A percentile compares a stretch with the other conserved stretches of the same genome.
phyloP scores from a whole-genome alignment of 139 green algal genomes.

The Marvania coccoides region DNA sequence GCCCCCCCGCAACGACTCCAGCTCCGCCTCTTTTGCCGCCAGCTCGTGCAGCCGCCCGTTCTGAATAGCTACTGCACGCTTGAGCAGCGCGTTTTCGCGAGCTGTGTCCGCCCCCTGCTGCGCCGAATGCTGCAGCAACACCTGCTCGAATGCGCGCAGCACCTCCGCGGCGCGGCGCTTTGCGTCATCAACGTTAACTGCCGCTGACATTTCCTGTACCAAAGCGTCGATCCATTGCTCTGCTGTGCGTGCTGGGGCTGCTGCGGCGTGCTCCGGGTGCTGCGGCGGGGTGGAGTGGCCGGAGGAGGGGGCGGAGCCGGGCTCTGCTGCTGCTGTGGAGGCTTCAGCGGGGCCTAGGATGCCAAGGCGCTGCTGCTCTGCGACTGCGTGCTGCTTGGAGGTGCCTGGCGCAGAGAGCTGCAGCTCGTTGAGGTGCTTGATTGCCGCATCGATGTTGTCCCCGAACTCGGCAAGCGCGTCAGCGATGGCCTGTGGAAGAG shows the following conservation, averaged over 20 bases:
- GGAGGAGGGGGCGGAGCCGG: neutral
- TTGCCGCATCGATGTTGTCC: conserved; percentile 71
- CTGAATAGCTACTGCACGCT: conserved; percentile 78
- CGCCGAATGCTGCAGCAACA: conserved; percentile 23
- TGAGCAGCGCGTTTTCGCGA: conserved; percentile 64
- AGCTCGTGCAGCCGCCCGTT: conserved; percentile 51
- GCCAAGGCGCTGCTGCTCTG: neutral
- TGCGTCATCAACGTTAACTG: conserved; percentile 56
- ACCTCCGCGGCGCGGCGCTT: conserved; percentile 40
- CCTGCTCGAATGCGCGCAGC: conserved; percentile 65
- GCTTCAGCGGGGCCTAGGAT: neutral
- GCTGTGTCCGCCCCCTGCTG: conserved; percentile 33
- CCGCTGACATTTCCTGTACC: conserved; percentile 65
- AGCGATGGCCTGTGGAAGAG: conserved; percentile 42
- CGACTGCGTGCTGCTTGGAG: neutral
- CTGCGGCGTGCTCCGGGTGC: too few relatives aligned
- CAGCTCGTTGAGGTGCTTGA: conserved; percentile 58
- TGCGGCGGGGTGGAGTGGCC: neutral
- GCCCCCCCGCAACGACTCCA: conserved; percentile 33
- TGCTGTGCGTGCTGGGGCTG: conserved; percentile 4
- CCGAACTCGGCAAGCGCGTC: conserved; percentile 59
- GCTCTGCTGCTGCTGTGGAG: neutral
- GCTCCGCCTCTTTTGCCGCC: conserved; percentile 34
- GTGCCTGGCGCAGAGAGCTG: conserved; percentile 20
- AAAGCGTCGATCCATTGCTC: conserved; percentile 70